These are phyloP conservation scores for Gossypium sturtianum DNA, from an alignment of 345 rosid genomes.

Conservation along the genomic window DNA sequence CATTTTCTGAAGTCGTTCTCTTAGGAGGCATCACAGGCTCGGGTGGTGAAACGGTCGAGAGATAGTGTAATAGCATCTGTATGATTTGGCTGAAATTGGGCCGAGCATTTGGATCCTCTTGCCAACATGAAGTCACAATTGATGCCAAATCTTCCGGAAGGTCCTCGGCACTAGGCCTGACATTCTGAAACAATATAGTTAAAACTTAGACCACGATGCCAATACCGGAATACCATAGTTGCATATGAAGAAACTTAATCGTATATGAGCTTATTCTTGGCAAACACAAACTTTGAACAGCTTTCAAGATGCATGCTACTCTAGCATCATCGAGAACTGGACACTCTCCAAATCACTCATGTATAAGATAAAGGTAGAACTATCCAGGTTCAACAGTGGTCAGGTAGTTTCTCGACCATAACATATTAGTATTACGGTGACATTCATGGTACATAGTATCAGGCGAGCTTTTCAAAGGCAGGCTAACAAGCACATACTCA, in stretches of 20 bases:
- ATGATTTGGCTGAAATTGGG: constrained; percentile 83
- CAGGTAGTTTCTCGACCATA: not conserved
- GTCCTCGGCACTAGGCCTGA: constrained; percentile 74
- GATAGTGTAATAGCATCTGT: constrained; percentile 73
- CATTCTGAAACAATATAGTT: constrained; percentile 42
- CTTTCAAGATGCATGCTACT: constrained; percentile 6
- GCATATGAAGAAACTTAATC: not conserved
- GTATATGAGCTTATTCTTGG: not conserved
- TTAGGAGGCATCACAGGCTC: constrained; percentile 49
- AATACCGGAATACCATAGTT: not conserved
- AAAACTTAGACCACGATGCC: not conserved
- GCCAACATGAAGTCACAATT: constrained; percentile 91
- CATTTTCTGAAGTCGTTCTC: constrained; percentile 47
- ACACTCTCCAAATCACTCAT: not conserved
- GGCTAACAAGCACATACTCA: not conserved
- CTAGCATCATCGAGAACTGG: not conserved
- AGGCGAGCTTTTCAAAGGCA: not conserved
- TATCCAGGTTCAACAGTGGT: not conserved
- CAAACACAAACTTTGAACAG: not conserved
- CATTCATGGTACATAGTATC: not conserved
- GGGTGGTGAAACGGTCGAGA: constrained; percentile 49
- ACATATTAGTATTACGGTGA: not conserved
- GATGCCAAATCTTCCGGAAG: constrained; percentile 70
- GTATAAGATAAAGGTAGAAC: not conserved
- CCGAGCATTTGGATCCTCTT: constrained; percentile 88